phyloP scores from a whole-genome alignment of 2,329 filamentous ascomycete genomes.

The Alternaria sp. region DNA sequence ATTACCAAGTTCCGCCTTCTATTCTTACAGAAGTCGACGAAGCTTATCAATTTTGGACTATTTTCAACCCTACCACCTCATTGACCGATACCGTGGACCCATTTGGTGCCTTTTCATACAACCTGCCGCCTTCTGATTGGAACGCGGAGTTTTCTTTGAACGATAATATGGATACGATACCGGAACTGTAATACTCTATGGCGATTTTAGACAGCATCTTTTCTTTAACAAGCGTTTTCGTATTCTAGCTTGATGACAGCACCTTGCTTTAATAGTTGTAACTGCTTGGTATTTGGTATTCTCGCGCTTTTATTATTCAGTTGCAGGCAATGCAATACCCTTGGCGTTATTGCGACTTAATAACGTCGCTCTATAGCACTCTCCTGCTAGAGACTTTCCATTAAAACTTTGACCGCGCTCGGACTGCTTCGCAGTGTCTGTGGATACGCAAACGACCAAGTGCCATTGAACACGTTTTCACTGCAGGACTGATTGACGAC shows the following conservation, averaged over 20 bases:
- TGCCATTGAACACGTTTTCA: not conserved
- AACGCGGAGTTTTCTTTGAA: slow-evolving; percentile 45
- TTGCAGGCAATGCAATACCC: slow-evolving; percentile 1
- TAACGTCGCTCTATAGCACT: not conserved
- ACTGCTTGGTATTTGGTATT: not conserved
- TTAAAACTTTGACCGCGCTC: not conserved
- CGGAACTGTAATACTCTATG: slow-evolving; percentile 15
- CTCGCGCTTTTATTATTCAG: not conserved
- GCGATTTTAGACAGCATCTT: not conserved
- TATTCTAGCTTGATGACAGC: not conserved
- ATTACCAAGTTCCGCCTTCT: slow-evolving; percentile 21
- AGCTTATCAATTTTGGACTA: slow-evolving; percentile 39
- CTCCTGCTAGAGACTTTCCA: not conserved
- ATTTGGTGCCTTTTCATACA: slow-evolving; percentile 33
- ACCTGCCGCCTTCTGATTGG: slow-evolving; percentile 43
- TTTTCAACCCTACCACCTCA: slow-evolving; percentile 45
- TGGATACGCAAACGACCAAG: not conserved
- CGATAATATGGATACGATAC: slow-evolving; percentile 32
- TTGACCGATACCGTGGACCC: slow-evolving; percentile 33
- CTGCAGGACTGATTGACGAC: not conserved
- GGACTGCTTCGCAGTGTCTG: not conserved
- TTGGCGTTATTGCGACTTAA: not conserved
- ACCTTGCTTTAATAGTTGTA: not conserved
- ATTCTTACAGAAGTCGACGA: slow-evolving; percentile 35
- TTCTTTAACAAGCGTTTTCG: not conserved